A percentile compares a stretch with the other conserved stretches of the same genome.
Evolutionary conservation across 176 grass and related monocot species (phyloP).

Genomic region (Triticum monococcum): DNA sequence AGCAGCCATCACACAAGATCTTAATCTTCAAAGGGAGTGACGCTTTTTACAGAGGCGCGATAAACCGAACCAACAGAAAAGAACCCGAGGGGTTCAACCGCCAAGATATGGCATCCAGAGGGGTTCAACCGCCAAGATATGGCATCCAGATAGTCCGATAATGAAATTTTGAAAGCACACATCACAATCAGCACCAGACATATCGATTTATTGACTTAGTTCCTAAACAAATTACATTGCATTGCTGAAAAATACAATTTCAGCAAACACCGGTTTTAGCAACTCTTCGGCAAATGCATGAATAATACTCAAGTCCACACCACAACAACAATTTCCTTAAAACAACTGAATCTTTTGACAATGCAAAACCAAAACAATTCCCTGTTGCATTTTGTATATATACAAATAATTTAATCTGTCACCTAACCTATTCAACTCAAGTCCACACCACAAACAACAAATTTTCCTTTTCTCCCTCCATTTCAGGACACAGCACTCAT

Average conservation of each 20-base stretch:
- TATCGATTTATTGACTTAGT: not conserved
- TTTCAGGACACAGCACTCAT: not conserved
- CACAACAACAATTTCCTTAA: not conserved
- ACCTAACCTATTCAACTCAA: not conserved
- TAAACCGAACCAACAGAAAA: too few relatives aligned
- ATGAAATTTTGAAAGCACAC: not conserved
- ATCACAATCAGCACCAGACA: not conserved
- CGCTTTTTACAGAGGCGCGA: too few relatives aligned
- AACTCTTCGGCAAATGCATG: not conserved
- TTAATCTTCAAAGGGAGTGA: too few relatives aligned
- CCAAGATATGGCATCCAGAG: too few relatives aligned
- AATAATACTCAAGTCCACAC: not conserved
- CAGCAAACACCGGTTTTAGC: not conserved
- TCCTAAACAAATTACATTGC: not conserved
- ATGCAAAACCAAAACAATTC: not conserved
- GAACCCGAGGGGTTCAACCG: too few relatives aligned
- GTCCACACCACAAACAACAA: constrained; percentile 2
- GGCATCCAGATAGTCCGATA: not conserved
- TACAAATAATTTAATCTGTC: constrained; percentile 1
- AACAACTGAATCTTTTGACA: not conserved
- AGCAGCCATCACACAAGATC: too few relatives aligned
- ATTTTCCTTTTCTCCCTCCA: not conserved
- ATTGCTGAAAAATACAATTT: too few relatives aligned
- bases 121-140: too few relatives aligned
- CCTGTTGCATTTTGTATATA: constrained; percentile 5